phyloP scores from a whole-genome alignment of 768 basidiomycete genomes.

The Mycena alexandri region DNA sequence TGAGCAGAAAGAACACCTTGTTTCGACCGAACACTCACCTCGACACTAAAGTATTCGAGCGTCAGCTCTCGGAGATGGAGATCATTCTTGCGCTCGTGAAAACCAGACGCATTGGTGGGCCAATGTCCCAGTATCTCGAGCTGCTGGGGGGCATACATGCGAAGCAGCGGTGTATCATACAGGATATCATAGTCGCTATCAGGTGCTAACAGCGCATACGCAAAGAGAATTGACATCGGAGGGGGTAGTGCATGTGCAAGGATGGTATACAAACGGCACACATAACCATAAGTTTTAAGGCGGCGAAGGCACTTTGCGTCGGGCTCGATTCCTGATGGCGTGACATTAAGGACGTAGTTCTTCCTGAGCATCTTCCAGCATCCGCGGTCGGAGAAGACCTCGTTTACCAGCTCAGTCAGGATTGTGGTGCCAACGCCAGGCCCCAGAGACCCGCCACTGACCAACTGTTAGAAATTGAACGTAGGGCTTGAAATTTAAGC shows the following conservation, averaged over 20 bases:
- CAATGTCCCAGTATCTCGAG: background rate
- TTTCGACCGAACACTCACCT: too few relatives aligned
- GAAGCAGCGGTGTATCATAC: background rate
- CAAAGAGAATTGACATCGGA: background rate
- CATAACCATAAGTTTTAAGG: background rate
- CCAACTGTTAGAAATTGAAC: too few relatives aligned
- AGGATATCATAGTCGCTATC: background rate
- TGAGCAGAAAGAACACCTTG: too few relatives aligned
- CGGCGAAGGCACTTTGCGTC: background rate
- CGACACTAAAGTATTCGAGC: too few relatives aligned
- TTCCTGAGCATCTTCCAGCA: background rate
- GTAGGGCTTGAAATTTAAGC: too few relatives aligned
- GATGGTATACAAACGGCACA: background rate
- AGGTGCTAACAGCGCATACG: background rate
- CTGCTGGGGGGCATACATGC: background rate
- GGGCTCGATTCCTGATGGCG: background rate
- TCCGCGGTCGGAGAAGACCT: background rate
- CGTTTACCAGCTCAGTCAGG: background rate
- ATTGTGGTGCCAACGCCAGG: background rate
- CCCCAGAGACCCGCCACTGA: too few relatives aligned
- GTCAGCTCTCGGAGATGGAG: too few relatives aligned
- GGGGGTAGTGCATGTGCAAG: background rate
- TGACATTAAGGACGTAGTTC: background rate
- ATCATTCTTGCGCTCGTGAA: background rate
- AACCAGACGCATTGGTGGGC: background rate